Conservation (phyloP, 768 basidiomycete genomes). For the Phlebiopsis gigantea region DNA sequence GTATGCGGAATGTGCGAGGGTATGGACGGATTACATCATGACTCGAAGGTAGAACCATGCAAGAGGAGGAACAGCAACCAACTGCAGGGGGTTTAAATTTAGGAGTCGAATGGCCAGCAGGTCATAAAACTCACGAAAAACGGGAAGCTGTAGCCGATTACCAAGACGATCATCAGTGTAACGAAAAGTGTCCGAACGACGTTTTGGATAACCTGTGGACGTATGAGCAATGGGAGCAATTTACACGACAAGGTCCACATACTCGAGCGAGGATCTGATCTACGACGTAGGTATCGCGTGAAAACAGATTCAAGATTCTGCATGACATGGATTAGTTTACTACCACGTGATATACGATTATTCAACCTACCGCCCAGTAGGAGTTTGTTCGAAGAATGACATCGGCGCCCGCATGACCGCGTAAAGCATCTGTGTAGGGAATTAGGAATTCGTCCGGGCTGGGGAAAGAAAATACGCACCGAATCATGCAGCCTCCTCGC, state of each 20-base stretch:
- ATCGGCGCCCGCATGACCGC: constrained; percentile 80
- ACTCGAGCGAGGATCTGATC: constrained; percentile 72
- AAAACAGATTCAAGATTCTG: constrained; percentile 87
- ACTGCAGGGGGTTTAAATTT: constrained; percentile 9
- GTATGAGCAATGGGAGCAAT: constrained; percentile 17
- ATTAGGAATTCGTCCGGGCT: not conserved
- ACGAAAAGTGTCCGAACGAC: constrained; percentile 60
- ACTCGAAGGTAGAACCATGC: constrained; percentile 76
- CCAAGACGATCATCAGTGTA: constrained; percentile 55
- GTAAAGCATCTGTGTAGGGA: constrained; percentile 57
- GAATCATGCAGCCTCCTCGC: constrained; percentile 72
- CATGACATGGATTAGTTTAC: not conserved
- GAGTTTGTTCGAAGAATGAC: constrained; percentile 87
- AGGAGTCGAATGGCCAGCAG: not conserved
- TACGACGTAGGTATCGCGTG: constrained; percentile 80
- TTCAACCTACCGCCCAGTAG: constrained; percentile 62
- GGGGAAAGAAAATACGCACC: constrained; percentile 33
- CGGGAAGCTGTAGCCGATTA: constrained; percentile 82
- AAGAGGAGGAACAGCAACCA: constrained; percentile 70
- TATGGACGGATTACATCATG: constrained; percentile 59
- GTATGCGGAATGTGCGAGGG: not conserved
- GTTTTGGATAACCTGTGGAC: constrained; percentile 47
- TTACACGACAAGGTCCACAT: constrained; percentile 25
- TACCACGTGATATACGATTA: not conserved
- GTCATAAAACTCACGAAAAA: constrained; percentile 40